phyloP scores from a whole-genome alignment of 768 basidiomycete species.

The Crassisporium funariophilum region DNA sequence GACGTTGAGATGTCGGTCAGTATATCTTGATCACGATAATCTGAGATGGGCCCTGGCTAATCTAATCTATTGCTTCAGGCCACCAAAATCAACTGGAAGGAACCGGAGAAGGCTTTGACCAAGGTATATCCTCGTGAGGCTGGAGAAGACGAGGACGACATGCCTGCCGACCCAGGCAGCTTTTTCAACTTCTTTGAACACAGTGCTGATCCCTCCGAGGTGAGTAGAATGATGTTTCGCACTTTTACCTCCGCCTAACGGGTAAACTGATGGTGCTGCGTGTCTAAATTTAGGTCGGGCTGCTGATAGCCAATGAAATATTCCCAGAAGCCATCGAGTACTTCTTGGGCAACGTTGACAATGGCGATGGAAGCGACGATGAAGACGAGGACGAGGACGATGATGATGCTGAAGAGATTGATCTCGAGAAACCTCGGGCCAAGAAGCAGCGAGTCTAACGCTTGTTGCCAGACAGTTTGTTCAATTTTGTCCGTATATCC shows the following conservation, averaged over 20 bases:
- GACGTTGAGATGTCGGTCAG: constrained; percentile 70
- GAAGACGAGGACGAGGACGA: constrained; percentile 69
- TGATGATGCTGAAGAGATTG: constrained; percentile 84
- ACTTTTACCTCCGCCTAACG: not conserved
- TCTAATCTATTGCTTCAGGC: constrained; percentile 40
- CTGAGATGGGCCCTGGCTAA: not conserved
- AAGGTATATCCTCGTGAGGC: constrained; percentile 72
- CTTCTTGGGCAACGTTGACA: constrained; percentile 69
- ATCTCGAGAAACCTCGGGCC: constrained; percentile 78
- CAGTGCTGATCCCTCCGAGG: constrained; percentile 65
- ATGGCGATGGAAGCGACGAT: constrained; percentile 61
- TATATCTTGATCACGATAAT: not conserved
- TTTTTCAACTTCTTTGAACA: constrained; percentile 90
- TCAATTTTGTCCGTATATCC: not conserved
- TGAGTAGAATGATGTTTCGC: constrained; percentile 41
- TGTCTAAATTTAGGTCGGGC: constrained; percentile 62
- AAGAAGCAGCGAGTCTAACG: constrained; percentile 71
- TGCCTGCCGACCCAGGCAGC: constrained; percentile 66
- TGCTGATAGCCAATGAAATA: constrained; percentile 72
- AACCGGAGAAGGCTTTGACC: constrained; percentile 72
- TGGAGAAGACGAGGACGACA: constrained; percentile 64
- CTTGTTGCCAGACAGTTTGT: not conserved
- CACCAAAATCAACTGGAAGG: constrained; percentile 80
- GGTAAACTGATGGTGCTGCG: not conserved
- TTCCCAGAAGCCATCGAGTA: constrained; percentile 83